Percentiles rank a stretch among this genome's conserved stretches.
phyloP scores from a whole-genome alignment of 176 grass and related monocot species.

The Rhynchospora pubera region DNA sequence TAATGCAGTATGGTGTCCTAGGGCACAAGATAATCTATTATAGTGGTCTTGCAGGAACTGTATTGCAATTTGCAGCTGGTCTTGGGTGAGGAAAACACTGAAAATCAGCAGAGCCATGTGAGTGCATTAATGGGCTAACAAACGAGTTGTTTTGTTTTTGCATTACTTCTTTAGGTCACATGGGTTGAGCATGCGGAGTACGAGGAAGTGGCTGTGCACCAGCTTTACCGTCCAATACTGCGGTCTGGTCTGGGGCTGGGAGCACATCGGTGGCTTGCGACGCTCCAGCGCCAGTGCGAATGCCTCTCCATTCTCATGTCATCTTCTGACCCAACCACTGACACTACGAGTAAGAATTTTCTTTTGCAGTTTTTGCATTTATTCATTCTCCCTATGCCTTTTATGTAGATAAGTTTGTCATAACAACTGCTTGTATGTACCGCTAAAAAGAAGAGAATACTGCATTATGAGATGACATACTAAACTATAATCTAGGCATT shows the following conservation, averaged over 20 bases:
- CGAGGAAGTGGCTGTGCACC: conserved; percentile 57
- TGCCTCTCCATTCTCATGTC: conserved; percentile 63
- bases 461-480: no score
- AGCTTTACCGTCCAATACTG: conserved; percentile 59
- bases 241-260: conserved; percentile 66
- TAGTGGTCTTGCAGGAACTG: background rate
- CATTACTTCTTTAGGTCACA: conserved; percentile 42
- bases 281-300: conserved; percentile 76
- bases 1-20: background rate
- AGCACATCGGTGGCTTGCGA: conserved; percentile 67
- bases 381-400: no score
- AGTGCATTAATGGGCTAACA: conserved; percentile 50
- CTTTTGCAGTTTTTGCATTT: background rate
- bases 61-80: background rate
- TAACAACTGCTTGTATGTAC: background rate
- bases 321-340: conserved; percentile 28
- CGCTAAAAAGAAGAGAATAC: no score
- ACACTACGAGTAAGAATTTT: background rate
- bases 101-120: conserved; percentile 35
- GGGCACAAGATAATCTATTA: background rate
- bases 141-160: conserved; percentile 20
- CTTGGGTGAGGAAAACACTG: conserved; percentile 1
- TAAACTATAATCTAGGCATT: no score
- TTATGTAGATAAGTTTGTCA: background rate
- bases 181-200: conserved; percentile 97